phyloP scores from a whole-genome alignment of 208 protist species.

The Wallacemonas sp. region DNA sequence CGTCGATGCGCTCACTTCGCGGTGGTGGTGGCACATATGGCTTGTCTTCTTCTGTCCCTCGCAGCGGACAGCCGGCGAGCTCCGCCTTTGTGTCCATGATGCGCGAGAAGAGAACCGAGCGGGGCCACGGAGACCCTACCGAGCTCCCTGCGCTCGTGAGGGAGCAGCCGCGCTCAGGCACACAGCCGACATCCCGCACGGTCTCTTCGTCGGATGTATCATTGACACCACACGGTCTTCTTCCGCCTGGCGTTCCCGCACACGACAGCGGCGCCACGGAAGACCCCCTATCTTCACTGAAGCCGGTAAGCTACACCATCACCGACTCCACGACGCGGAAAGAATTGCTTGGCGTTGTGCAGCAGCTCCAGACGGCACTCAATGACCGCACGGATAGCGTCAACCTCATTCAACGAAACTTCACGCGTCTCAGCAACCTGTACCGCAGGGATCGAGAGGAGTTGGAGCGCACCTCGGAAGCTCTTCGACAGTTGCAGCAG shows the following conservation, averaged over 20 bases:
- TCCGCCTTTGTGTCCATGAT: background rate
- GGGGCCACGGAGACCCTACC: background rate
- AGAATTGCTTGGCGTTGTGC: conserved; percentile 46
- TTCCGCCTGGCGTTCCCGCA: no score
- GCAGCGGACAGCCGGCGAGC: no score
- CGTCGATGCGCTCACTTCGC: no score
- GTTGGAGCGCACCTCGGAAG: conserved; percentile 28
- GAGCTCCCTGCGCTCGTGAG: background rate
- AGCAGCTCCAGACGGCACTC: conserved; percentile 58
- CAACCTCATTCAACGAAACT: conserved; percentile 91
- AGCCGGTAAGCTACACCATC: conserved; percentile 20
- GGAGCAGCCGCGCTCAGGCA: background rate
- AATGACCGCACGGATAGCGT: conserved; percentile 69
- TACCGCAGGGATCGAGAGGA: conserved; percentile 52
- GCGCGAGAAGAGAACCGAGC: background rate
- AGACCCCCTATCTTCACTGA: background rate
- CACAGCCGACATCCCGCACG: background rate
- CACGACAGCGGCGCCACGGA: background rate
- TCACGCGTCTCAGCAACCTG: conserved; percentile 78
- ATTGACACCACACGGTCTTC: no score
- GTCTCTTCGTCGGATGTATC: no score
- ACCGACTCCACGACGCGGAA: conserved; percentile 23
- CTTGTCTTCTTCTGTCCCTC: no score
- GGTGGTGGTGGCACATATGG: no score
- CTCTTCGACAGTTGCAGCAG: conserved; percentile 9